Base-by-base conservation (phyloP, 2,329 filamentous ascomycete species). In the Mycosphaerella sp. region DNA sequence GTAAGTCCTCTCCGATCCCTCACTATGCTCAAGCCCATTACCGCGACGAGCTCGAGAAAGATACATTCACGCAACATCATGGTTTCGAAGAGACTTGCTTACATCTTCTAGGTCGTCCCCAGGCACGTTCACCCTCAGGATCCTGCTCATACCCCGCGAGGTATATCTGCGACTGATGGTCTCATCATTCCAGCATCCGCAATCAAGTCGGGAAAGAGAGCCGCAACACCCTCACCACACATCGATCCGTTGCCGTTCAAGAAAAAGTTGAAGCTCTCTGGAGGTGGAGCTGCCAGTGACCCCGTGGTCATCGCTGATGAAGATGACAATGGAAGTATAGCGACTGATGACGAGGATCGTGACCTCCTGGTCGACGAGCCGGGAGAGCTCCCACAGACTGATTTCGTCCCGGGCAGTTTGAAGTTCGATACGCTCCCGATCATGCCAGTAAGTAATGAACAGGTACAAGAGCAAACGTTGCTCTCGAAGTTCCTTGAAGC, bases 371-470 rank as follows among this genome's bases (percentile, higher is more conserved):
- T 63, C 51, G 64, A 67, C 10, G 64, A 67, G 31, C 58, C 60
- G 11, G 59, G 54, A 55, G 47, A 51, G 43, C n/a, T 10, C 5
- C 23, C 42, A 26, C 63, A 73, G 48, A 84, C 80, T 0, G 77
- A 83, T 61, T 95, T 93, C 62, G 67, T 78, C 1, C 85, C 89
- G 0, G 86, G 85, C 1, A 76, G 74, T 0, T 74, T 95, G 6
- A 78, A 89, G 57, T 75, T 81, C 45, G 72, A 69, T 0, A 78
- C 72, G 0, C 74, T 95, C 5, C 82, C 82, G 0, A 77, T 83
- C 52, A 78, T 95, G n/a, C 72, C 77, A 1, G 26, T 29, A 29
- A 29, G 26, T 6, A 29, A 29, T 4, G 26, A 29, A 29, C 26
- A 29, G 26, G 26, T 29, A 29, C 26, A 29, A 29, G 26, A 29